Evolutionary conservation across 2,329 filamentous ascomycete genomes (phyloP), one percentile per base, ranked within the genome.

Genomic region (Metarhizium sp.): DNA sequence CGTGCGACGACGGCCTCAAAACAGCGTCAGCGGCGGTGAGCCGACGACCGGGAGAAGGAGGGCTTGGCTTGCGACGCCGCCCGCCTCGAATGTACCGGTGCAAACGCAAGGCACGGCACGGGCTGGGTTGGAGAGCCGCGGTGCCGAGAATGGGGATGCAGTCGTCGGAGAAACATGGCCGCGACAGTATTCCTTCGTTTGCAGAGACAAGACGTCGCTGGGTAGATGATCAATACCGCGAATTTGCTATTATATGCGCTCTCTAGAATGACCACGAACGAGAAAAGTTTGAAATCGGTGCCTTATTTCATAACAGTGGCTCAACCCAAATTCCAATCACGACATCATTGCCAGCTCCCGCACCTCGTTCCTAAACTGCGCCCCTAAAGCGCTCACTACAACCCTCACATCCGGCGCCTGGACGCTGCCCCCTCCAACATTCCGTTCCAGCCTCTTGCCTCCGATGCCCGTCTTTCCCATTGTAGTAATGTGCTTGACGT

Each of bases 401-500:
- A 60, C 55, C 2, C 55, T 63, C 46, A 70, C 69, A 46, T 69
- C 67, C 50, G 68, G 62, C 32, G 64, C 58, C 3, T 61, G 60
- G 2, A 64, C 59, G 29, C 63, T 61, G 7, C 57, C 61, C 5
- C 59, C 64, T 4, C 55, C 49, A 1, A 62, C 49, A 4, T 55
- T 54, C 1, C 36, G 63, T 2, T 60, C 53, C 25, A 59, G 29
- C 32, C 25, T 54, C 14, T 48, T 64, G 8, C 62, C 68, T 0
- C 64, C 66, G 0, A 71, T 66, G 5, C 70, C 72, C 1, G 69
- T 70, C 63, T 78, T 80, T 5, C 76, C 76, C 63, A 69, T 69
- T 6, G 71, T 69, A 45, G 69, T 67, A 29, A 64, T 59, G 45
- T 70, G 67, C 64, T 73, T 78, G 32, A 82, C 77, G 18, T 82